A percentile compares a stretch with the other conserved stretches of the same genome.
Evolutionary conservation across 129 eudicot species (phyloP).

Genomic region (Pulicaria dysenterica): DNA sequence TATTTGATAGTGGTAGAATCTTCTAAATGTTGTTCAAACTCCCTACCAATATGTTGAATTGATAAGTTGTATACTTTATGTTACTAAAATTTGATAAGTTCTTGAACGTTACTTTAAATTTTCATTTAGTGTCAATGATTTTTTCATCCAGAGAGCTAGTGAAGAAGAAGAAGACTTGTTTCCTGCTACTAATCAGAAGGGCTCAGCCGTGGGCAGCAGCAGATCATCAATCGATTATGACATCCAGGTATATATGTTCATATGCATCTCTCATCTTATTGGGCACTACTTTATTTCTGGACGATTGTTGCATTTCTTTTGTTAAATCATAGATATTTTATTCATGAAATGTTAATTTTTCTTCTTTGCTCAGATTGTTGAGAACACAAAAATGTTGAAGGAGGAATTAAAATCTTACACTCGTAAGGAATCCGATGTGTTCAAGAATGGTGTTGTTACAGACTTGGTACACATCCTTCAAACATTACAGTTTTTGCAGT

Average conservation of each 20-base stretch:
- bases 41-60: too few relatives aligned
- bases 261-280: not conserved
- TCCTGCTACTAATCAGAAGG: conserved; percentile 6
- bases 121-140: not conserved
- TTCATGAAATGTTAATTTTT: not conserved
- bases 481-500: not conserved
- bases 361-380: conserved; percentile 26
- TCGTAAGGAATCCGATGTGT: conserved; percentile 33
- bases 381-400: conserved; percentile 49
- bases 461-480: conserved; percentile 40
- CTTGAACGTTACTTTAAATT: not conserved
- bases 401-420: conserved; percentile 38
- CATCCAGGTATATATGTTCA: conserved; percentile 1
- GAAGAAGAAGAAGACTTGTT: conserved; percentile 30
- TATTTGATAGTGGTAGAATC: not conserved
- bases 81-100: not conserved
- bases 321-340: not conserved
- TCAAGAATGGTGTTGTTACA: conserved; percentile 36
- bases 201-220: not conserved
- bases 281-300: not conserved
- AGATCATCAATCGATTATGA: not conserved
- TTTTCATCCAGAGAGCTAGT: conserved; percentile 24
- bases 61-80: too few relatives aligned
- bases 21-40: not conserved
- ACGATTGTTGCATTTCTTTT: not conserved